These are phyloP conservation scores for Paramecium caudatum DNA, from an alignment of 73 alveolate species.

Conservation along the genomic window DNA sequence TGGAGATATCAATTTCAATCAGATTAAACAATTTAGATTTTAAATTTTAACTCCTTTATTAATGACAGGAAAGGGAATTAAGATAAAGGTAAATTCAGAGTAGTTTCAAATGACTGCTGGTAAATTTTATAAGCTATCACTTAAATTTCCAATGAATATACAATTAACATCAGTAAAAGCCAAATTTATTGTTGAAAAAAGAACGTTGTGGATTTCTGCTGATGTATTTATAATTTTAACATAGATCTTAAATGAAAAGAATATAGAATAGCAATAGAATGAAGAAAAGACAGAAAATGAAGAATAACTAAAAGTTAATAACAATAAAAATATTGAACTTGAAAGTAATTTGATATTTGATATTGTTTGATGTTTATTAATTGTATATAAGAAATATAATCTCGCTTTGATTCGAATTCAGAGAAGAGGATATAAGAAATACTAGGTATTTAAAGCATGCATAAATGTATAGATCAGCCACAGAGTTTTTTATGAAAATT, in stretches of 20 bases:
- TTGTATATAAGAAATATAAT: too few species aligned
- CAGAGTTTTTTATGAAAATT: too few species aligned
- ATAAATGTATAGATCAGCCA: too few species aligned
- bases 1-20: slow-evolving; percentile 48
- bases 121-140: slow-evolving; percentile 49
- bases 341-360: slow-evolving; percentile 42
- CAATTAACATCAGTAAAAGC: slow-evolving; percentile 53
- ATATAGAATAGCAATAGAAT: background rate
- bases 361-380: slow-evolving; percentile 10
- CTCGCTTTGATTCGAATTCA: too few species aligned
- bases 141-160: slow-evolving; percentile 67
- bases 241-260: too few species aligned
- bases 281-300: background rate
- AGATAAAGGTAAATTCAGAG: slow-evolving; percentile 52
- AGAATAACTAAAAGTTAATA: background rate
- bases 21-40: slow-evolving; percentile 42
- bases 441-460: too few species aligned
- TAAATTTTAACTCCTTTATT: slow-evolving; percentile 60
- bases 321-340: background rate
- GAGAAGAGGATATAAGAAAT: too few species aligned
- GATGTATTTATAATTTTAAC: background rate
- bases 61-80: slow-evolving; percentile 75
- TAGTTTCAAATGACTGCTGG: slow-evolving; percentile 69
- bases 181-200: slow-evolving; percentile 43
- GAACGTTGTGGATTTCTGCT: slow-evolving; percentile 22